Evolutionary conservation across 2,329 filamentous ascomycete genomes (phyloP).

Genomic region (Microsporum canis): DNA sequence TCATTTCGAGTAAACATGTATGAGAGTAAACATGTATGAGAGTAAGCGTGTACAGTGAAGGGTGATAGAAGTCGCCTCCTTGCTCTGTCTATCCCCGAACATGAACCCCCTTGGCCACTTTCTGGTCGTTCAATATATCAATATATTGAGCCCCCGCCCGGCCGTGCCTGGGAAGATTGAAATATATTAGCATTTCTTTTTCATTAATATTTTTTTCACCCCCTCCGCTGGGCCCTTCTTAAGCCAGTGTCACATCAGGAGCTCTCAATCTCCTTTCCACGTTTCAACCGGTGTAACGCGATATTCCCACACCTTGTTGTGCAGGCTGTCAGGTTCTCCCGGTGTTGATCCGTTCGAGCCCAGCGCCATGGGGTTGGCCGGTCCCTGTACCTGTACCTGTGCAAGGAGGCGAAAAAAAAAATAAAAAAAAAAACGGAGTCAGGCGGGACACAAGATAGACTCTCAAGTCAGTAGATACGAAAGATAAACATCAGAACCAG

Average conservation of each 20-base stretch:
- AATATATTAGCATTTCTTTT: not conserved
- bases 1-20: no score
- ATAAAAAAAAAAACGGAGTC: no score
- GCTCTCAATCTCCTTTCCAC: not conserved
- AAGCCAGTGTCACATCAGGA: no score
- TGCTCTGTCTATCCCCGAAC: no score
- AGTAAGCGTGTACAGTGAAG: no score
- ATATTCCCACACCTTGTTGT: not conserved
- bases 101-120: no score
- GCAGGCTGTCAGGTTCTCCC: not conserved
- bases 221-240: not conserved
- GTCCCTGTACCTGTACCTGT: no score
- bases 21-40: no score
- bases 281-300: not conserved
- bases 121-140: not conserved
- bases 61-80: no score
- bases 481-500: conserved; percentile 30
- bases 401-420: no score
- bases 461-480: not conserved
- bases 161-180: not conserved
- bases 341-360: not conserved
- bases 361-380: not conserved
- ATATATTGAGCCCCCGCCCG: not conserved
- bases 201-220: not conserved
- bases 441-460: no score